Evolutionary conservation across 306 rosid species (phyloP).

Genomic region (Trifolium pratense): DNA sequence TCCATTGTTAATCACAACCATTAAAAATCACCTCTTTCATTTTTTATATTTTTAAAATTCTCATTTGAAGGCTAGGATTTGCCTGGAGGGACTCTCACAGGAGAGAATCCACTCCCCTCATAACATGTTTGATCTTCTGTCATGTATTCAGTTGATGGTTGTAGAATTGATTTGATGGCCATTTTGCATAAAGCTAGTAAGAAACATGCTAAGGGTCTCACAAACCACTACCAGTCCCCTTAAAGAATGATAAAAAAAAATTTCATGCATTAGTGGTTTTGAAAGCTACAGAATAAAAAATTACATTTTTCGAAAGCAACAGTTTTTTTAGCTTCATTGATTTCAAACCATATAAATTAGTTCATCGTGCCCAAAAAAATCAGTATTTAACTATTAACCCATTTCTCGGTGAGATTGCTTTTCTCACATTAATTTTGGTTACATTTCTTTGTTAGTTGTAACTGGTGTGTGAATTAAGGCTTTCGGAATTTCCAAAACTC

Average conservation of each 20-base stretch:
- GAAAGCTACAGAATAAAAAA: background rate
- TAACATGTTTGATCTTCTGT: background rate
- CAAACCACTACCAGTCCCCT: background rate
- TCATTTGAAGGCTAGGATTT: too few relatives aligned
- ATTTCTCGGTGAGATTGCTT: slow-evolving; percentile 9
- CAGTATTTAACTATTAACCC: background rate
- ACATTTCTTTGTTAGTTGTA: background rate
- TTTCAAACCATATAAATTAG: background rate
- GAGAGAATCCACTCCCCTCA: background rate
- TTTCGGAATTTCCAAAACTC: slow-evolving; percentile 11
- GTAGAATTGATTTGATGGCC: background rate
- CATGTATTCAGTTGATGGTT: background rate
- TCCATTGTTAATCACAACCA: too few relatives aligned
- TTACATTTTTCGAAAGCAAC: background rate
- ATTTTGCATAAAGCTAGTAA: background rate
- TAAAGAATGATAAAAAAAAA: background rate
- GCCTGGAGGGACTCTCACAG: too few relatives aligned
- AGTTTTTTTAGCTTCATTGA: background rate
- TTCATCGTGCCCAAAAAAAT: slow-evolving; percentile 7
- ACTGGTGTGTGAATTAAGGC: slow-evolving; percentile 6
- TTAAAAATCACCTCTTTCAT: too few relatives aligned
- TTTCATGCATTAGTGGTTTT: background rate
- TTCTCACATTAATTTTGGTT: background rate
- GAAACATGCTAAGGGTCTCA: background rate
- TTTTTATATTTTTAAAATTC: too few relatives aligned